Evolutionary conservation across 495 filamentous ascomycete genomes (phyloP).

Genomic region (Daldinia vernicosa): DNA sequence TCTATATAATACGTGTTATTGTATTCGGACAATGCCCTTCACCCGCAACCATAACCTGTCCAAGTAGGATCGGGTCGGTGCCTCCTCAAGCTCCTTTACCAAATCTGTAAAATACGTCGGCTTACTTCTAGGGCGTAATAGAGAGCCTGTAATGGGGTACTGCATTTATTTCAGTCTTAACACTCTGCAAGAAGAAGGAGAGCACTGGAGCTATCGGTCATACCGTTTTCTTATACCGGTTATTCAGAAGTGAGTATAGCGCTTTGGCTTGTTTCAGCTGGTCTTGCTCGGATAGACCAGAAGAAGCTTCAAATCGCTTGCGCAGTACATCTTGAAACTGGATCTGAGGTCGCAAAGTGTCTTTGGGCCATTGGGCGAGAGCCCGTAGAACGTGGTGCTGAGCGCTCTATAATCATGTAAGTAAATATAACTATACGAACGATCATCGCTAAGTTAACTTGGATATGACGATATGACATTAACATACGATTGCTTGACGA

Average conservation of each 20-base stretch:
- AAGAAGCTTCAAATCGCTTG: slow-evolving; percentile 61
- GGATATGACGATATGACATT: neutral
- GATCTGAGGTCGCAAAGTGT: slow-evolving; percentile 77
- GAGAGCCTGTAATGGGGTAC: slow-evolving; percentile 69
- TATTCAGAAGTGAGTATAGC: slow-evolving; percentile 76
- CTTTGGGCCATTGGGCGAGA: slow-evolving; percentile 79
- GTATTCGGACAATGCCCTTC: slow-evolving; percentile 70
- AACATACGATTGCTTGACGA: slow-evolving; percentile 44
- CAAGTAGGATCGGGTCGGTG: slow-evolving; percentile 68
- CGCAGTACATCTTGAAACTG: slow-evolving; percentile 77
- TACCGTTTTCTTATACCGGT: slow-evolving; percentile 73
- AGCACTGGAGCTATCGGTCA: neutral
- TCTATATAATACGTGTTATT: slow-evolving; percentile 36
- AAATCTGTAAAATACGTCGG: slow-evolving; percentile 81
- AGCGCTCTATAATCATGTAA: slow-evolving; percentile 48
- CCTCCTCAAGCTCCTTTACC: slow-evolving; percentile 75
- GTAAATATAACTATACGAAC: neutral
- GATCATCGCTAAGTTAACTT: neutral
- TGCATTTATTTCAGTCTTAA: slow-evolving; percentile 37
- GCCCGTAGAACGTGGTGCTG: slow-evolving; percentile 70
- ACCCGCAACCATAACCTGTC: slow-evolving; percentile 65
- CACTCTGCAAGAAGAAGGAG: neutral
- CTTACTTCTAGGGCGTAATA: slow-evolving; percentile 76
- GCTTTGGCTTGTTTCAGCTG: slow-evolving; percentile 71
- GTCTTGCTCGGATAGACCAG: slow-evolving; percentile 43